A percentile compares a stretch with the other conserved stretches of the same genome.
Conservation (phyloP, 2,329 filamentous ascomycete species). For the Arachnopeziza araneosa region DNA sequence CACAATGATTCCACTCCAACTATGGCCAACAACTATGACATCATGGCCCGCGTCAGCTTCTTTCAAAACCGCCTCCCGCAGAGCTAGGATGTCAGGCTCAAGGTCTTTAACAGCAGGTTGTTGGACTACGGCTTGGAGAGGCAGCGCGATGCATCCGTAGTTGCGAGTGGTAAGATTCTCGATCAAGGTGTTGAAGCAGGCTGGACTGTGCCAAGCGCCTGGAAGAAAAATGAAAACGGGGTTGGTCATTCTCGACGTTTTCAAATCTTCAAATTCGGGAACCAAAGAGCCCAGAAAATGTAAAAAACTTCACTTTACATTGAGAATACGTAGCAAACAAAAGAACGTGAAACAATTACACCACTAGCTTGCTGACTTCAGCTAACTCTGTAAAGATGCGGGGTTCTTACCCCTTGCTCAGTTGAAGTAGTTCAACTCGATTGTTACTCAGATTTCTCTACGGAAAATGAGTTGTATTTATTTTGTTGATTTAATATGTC, state of each 20-base stretch:
- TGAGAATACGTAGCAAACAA: no score
- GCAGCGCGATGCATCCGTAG: slow-evolving; percentile 11
- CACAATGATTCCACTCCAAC: slow-evolving; percentile 33
- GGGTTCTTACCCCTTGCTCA: no score
- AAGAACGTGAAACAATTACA: no score
- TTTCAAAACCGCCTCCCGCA: slow-evolving; percentile 3
- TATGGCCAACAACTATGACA: slow-evolving; percentile 34
- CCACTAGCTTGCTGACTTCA: no score
- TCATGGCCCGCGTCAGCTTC: slow-evolving; percentile 30
- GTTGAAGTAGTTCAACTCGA: no score
- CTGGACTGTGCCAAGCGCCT: slow-evolving; percentile 14
- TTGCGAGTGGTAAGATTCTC: slow-evolving; percentile 7
- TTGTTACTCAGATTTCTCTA: no score
- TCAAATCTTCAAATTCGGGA: no score
- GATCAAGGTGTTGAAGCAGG: slow-evolving; percentile 7
- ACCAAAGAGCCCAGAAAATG: no score
- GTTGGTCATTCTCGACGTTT: background rate
- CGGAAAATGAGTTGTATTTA: no score
- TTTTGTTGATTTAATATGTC: no score
- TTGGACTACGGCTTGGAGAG: slow-evolving; percentile 8
- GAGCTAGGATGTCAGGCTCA: slow-evolving; percentile 8
- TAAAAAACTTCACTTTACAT: no score
- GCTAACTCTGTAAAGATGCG: no score
- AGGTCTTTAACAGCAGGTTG: slow-evolving; percentile 9
- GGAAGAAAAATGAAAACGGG: slow-evolving; percentile 14